Conservation (phyloP, 177 flowering plant genomes). For the Vitis hybrid region DNA sequence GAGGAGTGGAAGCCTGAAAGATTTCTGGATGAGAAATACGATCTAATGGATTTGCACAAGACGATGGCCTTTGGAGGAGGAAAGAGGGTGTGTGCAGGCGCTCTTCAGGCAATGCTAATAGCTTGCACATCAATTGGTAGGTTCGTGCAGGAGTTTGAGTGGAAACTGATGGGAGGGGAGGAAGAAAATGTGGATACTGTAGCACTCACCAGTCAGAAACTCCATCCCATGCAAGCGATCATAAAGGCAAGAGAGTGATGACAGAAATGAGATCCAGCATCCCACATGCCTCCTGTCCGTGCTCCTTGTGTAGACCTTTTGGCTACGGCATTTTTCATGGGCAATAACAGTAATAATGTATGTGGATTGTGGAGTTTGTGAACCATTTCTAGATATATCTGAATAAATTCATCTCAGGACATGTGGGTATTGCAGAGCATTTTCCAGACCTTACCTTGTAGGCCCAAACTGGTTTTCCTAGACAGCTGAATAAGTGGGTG, state of each 20-base stretch:
- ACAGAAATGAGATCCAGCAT: no score
- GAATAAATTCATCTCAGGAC: no score
- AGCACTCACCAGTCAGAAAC: constrained; percentile 72
- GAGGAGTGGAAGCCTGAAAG: constrained; percentile 90
- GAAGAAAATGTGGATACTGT: constrained; percentile 67
- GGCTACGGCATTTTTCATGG: no score
- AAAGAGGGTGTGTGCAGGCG: constrained; percentile 83
- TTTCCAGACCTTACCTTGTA: no score
- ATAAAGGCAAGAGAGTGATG: constrained; percentile 48
- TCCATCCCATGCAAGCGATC: constrained; percentile 66
- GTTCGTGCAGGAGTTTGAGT: constrained; percentile 79
- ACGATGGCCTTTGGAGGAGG: constrained; percentile 98
- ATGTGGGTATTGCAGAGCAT: no score
- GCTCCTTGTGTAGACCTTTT: not conserved
- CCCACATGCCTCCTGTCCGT: no score
- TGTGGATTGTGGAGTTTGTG: no score
- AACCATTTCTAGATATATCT: no score
- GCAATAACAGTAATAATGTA: no score
- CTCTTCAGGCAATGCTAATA: constrained; percentile 76
- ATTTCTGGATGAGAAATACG: constrained; percentile 55
- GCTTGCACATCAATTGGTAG: constrained; percentile 69
- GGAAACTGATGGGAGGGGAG: constrained; percentile 66
- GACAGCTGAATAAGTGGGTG: no score
- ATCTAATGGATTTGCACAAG: constrained; percentile 63
- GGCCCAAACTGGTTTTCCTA: no score